phyloP scores from a whole-genome alignment of 495 filamentous ascomycete genomes.

The Penicillium samsonianum region DNA sequence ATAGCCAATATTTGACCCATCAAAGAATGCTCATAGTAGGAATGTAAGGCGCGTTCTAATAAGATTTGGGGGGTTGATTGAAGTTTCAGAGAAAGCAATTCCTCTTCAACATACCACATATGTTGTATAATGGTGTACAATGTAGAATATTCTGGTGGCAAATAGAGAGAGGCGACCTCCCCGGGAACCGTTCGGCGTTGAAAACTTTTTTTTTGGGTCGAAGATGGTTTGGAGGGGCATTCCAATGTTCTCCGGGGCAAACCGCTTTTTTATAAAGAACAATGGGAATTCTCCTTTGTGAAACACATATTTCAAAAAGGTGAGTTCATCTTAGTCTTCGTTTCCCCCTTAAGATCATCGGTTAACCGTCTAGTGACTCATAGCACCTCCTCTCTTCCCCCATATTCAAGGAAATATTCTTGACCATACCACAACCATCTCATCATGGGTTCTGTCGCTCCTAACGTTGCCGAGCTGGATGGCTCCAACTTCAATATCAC shows the following conservation, averaged over 20 bases:
- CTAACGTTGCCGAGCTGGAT: constrained; percentile 57
- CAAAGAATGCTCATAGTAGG: background rate
- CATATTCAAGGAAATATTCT: background rate
- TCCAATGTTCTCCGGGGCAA: constrained; percentile 6
- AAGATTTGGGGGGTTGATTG: background rate
- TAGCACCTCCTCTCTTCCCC: background rate
- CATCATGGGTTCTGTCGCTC: constrained; percentile 42
- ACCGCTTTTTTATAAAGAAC: constrained; percentile 8
- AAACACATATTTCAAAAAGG: background rate
- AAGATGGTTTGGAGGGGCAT: background rate
- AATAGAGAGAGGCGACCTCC: constrained; percentile 1
- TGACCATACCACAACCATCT: constrained; percentile 4
- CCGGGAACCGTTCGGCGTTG: background rate
- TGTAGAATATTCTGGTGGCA: background rate
- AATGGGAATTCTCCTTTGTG: background rate
- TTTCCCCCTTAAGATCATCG: background rate
- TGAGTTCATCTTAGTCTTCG: background rate
- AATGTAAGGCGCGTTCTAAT: background rate
- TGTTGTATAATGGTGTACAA: background rate
- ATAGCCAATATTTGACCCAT: background rate
- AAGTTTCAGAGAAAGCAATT: background rate
- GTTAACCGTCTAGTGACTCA: constrained; percentile 21
- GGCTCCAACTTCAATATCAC: constrained; percentile 71
- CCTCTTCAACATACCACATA: background rate
- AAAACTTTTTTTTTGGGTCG: constrained; percentile 12